Percentiles rank a stretch among this genome's conserved stretches.
Evolutionary conservation across 139 green algal genomes (phyloP).

Genomic region (Zygnema cylindricum): DNA sequence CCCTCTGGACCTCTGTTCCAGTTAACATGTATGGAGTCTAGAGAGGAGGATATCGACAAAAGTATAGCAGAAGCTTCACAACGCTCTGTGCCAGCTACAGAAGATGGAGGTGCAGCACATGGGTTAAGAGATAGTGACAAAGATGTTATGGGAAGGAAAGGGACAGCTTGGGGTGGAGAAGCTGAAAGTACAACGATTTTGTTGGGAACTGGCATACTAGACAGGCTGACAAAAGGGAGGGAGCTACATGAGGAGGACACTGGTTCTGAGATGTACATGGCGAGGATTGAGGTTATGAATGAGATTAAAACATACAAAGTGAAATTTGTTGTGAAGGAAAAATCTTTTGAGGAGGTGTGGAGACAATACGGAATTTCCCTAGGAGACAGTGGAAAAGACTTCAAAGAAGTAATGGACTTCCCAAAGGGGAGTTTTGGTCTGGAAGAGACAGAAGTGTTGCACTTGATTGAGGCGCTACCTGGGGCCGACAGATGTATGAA

Average conservation of each 20-base stretch:
- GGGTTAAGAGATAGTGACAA: background rate
- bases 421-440: background rate
- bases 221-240: too few species aligned
- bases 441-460: background rate
- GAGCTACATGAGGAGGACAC: too few species aligned
- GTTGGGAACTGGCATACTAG: background rate
- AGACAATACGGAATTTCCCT: background rate
- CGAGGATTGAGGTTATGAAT: background rate
- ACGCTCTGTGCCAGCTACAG: background rate
- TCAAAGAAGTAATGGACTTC: background rate
- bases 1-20: background rate
- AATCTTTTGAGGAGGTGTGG: background rate
- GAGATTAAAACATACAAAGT: background rate
- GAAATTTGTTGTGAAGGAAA: background rate
- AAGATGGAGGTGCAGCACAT: background rate
- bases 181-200: background rate
- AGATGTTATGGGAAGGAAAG: background rate
- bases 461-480: conserved; percentile 2
- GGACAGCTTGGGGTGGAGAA: background rate
- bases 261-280: background rate
- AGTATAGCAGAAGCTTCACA: background rate
- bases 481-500: conserved; percentile 11
- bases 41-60: background rate
- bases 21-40: background rate
- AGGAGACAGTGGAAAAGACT: background rate